Conservation (phyloP, 164 flowering plant genomes). For the Stephania yunnanensis region DNA sequence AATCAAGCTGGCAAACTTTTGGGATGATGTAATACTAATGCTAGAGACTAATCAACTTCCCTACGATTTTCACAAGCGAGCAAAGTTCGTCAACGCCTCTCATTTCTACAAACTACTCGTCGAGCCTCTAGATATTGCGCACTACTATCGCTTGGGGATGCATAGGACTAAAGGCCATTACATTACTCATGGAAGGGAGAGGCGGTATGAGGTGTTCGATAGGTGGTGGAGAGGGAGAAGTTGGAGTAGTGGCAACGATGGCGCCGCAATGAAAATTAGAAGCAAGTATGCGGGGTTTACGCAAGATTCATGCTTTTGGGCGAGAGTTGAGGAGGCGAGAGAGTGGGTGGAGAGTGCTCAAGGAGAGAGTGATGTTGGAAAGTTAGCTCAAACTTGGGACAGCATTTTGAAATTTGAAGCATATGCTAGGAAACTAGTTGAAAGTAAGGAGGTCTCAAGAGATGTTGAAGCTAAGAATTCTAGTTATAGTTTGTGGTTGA, state of each 20-base stretch:
- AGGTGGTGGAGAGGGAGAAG: constrained; percentile 54
- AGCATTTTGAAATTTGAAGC: constrained; percentile 41
- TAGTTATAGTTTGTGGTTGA: constrained; percentile 51
- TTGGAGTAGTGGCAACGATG: not conserved
- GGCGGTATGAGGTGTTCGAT: constrained; percentile 56
- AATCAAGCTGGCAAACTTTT: constrained; percentile 48
- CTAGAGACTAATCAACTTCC: constrained; percentile 57
- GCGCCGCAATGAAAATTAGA: constrained; percentile 26
- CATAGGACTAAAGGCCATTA: constrained; percentile 56
- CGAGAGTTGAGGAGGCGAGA: constrained; percentile 65
- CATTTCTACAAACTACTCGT: constrained; percentile 64
- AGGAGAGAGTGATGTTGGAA: constrained; percentile 27
- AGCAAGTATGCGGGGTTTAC: constrained; percentile 58
- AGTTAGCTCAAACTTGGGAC: constrained; percentile 25
- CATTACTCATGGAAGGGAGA: constrained; percentile 44
- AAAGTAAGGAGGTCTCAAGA: constrained; percentile 54
- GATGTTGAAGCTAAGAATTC: constrained; percentile 67
- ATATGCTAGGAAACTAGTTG: constrained; percentile 43
- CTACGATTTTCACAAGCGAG: constrained; percentile 46
- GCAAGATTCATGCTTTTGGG: constrained; percentile 87
- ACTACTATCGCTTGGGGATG: constrained; percentile 43
- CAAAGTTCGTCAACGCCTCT: constrained; percentile 65
- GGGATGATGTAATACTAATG: constrained; percentile 53
- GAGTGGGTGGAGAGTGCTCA: constrained; percentile 36
- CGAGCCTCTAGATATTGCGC: constrained; percentile 82